A percentile compares a stretch with the other conserved stretches of the same genome.
These are phyloP conservation scores for Sphaerulina populicola DNA, from an alignment of 2,329 filamentous ascomycete species.

Conservation along the genomic window DNA sequence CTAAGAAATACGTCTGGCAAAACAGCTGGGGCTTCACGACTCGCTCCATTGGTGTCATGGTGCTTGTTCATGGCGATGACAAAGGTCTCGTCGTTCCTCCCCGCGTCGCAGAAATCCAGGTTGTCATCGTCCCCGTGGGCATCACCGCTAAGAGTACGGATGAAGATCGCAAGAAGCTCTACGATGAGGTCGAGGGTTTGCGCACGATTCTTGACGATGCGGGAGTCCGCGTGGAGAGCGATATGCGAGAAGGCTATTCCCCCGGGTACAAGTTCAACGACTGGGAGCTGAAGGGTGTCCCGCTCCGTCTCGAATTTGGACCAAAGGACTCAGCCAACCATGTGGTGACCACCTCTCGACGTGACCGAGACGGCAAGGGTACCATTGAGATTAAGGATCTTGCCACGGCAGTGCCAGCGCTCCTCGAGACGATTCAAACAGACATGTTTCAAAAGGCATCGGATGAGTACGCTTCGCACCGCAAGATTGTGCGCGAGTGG, in stretches of 20 bases:
- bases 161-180: slow-evolving; percentile 68
- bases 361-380: slow-evolving; percentile 75
- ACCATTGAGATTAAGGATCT: slow-evolving; percentile 69
- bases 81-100: slow-evolving; percentile 91
- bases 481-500: slow-evolving; percentile 75
- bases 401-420: slow-evolving; percentile 61
- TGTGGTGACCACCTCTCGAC: slow-evolving; percentile 75
- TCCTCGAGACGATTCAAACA: slow-evolving; percentile 82
- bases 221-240: slow-evolving; percentile 69
- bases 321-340: slow-evolving; percentile 85
- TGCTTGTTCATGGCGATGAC: slow-evolving; percentile 95
- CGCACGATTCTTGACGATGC: slow-evolving; percentile 60
- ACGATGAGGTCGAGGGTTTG: slow-evolving; percentile 66
- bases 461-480: slow-evolving; percentile 67
- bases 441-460: slow-evolving; percentile 75
- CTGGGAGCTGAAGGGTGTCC: slow-evolving; percentile 94
- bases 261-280: slow-evolving; percentile 99
- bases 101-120: slow-evolving; percentile 76
- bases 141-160: slow-evolving; percentile 79
- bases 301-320: slow-evolving; percentile 88
- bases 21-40: slow-evolving; percentile 99
- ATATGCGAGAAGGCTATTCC: slow-evolving; percentile 81
- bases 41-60: slow-evolving; percentile 95
- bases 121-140: slow-evolving; percentile 82
- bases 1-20: slow-evolving; percentile 85